These are phyloP conservation scores for Rhododendron molle DNA, from an alignment of 148 eudicot genomes.

Conservation along the genomic window DNA sequence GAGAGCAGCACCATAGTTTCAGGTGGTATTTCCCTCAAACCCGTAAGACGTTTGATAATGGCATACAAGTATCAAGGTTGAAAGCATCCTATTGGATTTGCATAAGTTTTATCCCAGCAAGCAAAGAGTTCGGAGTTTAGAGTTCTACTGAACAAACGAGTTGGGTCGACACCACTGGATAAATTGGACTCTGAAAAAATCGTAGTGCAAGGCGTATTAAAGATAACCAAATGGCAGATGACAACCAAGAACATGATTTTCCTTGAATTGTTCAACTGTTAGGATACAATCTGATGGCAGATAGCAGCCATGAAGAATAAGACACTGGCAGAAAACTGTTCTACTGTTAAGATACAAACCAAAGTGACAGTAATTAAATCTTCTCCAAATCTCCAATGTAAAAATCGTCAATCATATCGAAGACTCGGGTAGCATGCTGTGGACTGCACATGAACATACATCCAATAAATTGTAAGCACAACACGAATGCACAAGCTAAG, in stretches of 20 bases:
- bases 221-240: background rate
- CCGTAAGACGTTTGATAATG: background rate
- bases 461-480: background rate
- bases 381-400: conserved; percentile 70
- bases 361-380: conserved; percentile 3
- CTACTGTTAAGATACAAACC: conserved; percentile 8
- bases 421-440: conserved; percentile 86
- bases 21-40: background rate
- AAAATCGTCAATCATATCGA: conserved; percentile 86
- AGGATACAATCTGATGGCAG: background rate
- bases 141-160: background rate
- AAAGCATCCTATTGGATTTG: background rate
- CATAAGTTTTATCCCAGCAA: background rate
- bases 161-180: background rate
- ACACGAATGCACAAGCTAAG: background rate
- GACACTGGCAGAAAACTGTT: background rate
- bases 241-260: background rate
- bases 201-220: background rate
- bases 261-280: background rate
- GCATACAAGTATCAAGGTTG: background rate
- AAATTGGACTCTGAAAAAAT: background rate
- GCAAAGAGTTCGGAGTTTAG: background rate
- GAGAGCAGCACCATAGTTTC: background rate
- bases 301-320: background rate
- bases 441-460: conserved; percentile 45